Evolutionary conservation across 2,329 filamentous ascomycete genomes (phyloP).

Genomic region (Rachicladosporium sp.): DNA sequence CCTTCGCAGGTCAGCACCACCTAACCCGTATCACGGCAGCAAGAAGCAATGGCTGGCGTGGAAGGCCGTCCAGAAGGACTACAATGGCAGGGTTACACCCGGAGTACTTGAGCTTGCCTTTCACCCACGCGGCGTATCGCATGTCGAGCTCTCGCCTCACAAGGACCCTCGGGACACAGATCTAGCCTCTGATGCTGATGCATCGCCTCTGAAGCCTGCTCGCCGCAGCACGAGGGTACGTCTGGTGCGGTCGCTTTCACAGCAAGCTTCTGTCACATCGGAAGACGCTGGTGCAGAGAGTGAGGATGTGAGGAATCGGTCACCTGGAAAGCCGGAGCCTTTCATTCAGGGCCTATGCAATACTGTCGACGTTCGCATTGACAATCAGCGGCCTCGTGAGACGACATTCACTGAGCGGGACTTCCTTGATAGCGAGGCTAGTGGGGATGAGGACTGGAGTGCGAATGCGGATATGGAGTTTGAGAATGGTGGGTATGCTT

Average conservation of each 20-base stretch:
- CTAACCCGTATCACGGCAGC: constrained; percentile 31
- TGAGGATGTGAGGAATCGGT: constrained; percentile 21
- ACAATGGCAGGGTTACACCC: constrained; percentile 3
- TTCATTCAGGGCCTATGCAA: constrained; percentile 58
- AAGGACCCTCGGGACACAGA: constrained; percentile 15
- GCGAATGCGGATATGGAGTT: constrained; percentile 43
- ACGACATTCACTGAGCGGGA: constrained; percentile 58
- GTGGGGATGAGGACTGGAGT: constrained; percentile 45
- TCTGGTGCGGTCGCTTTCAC: constrained; percentile 1
- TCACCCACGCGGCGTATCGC: constrained; percentile 10
- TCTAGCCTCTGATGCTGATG: constrained; percentile 9
- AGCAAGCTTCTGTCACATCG: constrained; percentile 9
- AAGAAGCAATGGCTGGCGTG: constrained; percentile 30
- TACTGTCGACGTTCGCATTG: constrained; percentile 58
- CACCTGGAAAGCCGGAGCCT: constrained; percentile 9
- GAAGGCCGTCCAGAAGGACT: constrained; percentile 18
- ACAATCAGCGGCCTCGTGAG: constrained; percentile 63
- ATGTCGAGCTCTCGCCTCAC: constrained; percentile 16
- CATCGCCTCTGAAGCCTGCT: constrained; percentile 7
- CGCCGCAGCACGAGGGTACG: constrained; percentile 21
- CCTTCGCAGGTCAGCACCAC: constrained; percentile 37
- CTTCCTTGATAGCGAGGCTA: constrained; percentile 53
- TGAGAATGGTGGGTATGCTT: constrained; percentile 28
- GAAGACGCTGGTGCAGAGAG: constrained; percentile 22
- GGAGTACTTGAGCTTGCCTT: constrained; percentile 7